phyloP scores from a whole-genome alignment of 164 flowering plant species.

The Kingdonia uniflora region DNA sequence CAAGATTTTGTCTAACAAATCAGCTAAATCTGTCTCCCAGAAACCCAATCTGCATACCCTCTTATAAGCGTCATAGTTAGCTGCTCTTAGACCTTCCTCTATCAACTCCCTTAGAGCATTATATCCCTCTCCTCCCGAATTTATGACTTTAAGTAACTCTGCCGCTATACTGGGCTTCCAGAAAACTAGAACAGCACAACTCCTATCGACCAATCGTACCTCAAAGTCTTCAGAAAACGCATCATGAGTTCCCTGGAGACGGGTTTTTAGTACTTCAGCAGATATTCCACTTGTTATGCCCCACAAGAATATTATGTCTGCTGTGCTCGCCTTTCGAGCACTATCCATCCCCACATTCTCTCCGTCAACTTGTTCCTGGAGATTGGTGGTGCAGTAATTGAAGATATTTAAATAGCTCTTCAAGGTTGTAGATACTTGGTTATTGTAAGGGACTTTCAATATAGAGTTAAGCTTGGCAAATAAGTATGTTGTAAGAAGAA shows the following conservation, averaged over 20 bases:
- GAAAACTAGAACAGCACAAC: conserved; percentile 64
- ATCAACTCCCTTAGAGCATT: conserved; percentile 42
- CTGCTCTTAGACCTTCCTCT: conserved; percentile 50
- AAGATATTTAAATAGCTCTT: conserved; percentile 32
- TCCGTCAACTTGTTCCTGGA: conserved; percentile 23
- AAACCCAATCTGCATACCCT: conserved; percentile 40
- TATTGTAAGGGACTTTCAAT: conserved; percentile 25
- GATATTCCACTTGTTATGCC: conserved; percentile 47
- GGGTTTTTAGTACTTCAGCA: conserved; percentile 33
- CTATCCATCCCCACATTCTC: conserved; percentile 28
- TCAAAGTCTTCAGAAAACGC: conserved; percentile 56
- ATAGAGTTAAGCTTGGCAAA: conserved; percentile 54
- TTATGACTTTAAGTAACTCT: conserved; percentile 35
- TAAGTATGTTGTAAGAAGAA: conserved; percentile 35
- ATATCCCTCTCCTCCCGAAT: conserved; percentile 17
- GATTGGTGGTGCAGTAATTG: conserved; percentile 17
- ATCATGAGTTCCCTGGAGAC: conserved; percentile 36
- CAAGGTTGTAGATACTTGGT: conserved; percentile 13
- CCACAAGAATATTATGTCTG: conserved; percentile 66
- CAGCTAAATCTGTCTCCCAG: conserved; percentile 52
- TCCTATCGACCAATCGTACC: conserved; percentile 50
- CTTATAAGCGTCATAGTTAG: conserved; percentile 48
- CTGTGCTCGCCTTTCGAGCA: conserved; percentile 31
- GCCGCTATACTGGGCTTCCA: conserved; percentile 37
- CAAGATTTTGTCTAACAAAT: conserved; percentile 44